phyloP scores from a whole-genome alignment of 1,284 basidiomycete species.

The Vanrija humicola region DNA sequence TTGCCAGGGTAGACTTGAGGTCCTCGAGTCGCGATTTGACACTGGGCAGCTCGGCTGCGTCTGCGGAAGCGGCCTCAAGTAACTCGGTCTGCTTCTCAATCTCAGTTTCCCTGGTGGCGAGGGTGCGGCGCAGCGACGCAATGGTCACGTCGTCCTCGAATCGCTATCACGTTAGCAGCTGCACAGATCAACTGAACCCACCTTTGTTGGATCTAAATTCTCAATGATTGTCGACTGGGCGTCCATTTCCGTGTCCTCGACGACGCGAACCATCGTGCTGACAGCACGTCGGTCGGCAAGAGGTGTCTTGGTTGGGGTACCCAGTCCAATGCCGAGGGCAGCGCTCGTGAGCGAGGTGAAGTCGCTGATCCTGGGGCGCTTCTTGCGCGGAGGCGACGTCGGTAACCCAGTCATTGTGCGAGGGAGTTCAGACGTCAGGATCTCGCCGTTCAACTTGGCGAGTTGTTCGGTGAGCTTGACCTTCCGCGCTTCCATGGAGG shows the following conservation, averaged over 20 bases:
- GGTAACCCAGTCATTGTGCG: conserved; percentile 19
- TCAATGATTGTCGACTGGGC: conserved; percentile 14
- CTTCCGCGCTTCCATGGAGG: conserved; percentile 43
- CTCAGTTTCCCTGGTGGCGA: conserved; percentile 31
- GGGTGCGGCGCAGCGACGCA: conserved; percentile 26
- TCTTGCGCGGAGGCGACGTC: conserved; percentile 27
- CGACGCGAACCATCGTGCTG: conserved; percentile 34
- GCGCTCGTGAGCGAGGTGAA: conserved; percentile 23
- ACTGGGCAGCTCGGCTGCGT: conserved; percentile 10
- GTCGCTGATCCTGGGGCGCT: conserved; percentile 47
- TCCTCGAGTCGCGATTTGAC: conserved; percentile 9
- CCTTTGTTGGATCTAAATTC: conserved; percentile 7
- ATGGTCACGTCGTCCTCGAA: conserved; percentile 33
- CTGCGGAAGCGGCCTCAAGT: conserved; percentile 2
- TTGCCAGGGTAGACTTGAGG: conserved; percentile 15
- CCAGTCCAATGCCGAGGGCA: conserved; percentile 25
- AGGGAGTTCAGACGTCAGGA: conserved; percentile 41
- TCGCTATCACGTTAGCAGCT: conserved; percentile 5
- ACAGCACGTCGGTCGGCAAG: conserved; percentile 38
- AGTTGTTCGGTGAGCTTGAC: conserved; percentile 36
- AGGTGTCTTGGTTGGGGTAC: conserved; percentile 19
- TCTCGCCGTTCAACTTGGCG: conserved; percentile 45
- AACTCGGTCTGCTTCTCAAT: conserved; percentile 15
- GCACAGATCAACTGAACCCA: neutral
- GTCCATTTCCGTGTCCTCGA: conserved; percentile 28